A percentile compares a stretch with the other conserved stretches of the same genome.
Conservation (phyloP, 345 rosid genomes). For the Noccaea caerulescens region DNA sequence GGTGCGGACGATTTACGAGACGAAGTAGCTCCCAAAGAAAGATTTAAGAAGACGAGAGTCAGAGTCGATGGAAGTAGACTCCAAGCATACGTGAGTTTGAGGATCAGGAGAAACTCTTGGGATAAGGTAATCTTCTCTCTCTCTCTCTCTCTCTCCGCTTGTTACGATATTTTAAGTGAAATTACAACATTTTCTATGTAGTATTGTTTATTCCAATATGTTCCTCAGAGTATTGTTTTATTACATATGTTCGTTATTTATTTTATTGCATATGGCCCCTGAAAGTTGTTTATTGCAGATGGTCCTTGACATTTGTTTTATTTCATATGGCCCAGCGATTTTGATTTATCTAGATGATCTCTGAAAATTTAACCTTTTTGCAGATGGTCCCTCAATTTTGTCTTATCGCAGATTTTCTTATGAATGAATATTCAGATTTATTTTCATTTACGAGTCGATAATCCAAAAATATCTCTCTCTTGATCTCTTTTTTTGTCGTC, state of each 20-base stretch:
- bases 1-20: not conserved
- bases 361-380: not conserved
- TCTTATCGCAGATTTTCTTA: not conserved
- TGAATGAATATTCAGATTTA: not conserved
- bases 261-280: not conserved
- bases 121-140: conserved; percentile 13
- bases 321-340: no score
- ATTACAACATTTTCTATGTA: not conserved
- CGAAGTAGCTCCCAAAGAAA: not conserved
- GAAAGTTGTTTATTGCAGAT: not conserved
- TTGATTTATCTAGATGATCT: not conserved
- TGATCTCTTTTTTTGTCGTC: not conserved
- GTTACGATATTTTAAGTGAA: not conserved
- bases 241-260: not conserved
- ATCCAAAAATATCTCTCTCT: not conserved
- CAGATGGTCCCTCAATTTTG: not conserved
- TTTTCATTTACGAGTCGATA: not conserved
- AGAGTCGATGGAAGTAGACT: not conserved
- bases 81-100: not conserved
- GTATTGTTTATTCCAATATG: not conserved
- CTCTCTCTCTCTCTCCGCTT: not conserved
- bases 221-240: not conserved
- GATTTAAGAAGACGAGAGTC: not conserved
- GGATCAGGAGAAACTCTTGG: conserved; percentile 21
- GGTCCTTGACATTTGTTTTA: no score